A percentile compares a stretch with the other conserved stretches of the same genome.
Evolutionary conservation across 2,329 filamentous ascomycete genomes (phyloP).

Genomic region (Hypoxylon sp.): DNA sequence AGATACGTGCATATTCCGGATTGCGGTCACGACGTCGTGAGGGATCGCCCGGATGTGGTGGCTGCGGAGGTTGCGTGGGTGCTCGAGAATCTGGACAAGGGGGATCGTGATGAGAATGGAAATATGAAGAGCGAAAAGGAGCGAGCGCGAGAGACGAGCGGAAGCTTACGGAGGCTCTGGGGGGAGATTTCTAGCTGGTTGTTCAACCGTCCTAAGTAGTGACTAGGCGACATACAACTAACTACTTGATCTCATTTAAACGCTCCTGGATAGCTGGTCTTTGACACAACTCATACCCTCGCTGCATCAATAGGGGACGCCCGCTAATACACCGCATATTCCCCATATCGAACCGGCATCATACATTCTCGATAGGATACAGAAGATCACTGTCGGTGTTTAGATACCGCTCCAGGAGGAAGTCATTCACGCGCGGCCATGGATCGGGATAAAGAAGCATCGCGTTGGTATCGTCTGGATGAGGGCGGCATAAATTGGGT

Average conservation of each 20-base stretch:
- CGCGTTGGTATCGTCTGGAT: not conserved
- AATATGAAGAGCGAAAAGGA: conserved; percentile 2
- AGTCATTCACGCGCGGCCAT: not conserved
- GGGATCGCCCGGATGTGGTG: conserved; percentile 49
- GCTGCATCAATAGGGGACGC: not conserved
- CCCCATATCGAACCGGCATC: not conserved
- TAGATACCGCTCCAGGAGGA: no score
- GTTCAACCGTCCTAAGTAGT: not conserved
- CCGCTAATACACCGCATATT: not conserved
- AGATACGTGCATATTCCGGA: conserved; percentile 48
- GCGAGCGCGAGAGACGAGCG: not conserved
- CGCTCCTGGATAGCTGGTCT: not conserved
- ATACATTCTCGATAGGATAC: not conserved
- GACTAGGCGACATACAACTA: not conserved
- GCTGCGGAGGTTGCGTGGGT: conserved; percentile 51
- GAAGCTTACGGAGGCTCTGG: not conserved
- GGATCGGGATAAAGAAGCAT: not conserved
- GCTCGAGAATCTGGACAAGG: conserved; percentile 36
- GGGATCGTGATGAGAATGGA: conserved; percentile 4
- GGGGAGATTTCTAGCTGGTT: not conserved
- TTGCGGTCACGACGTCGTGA: conserved; percentile 51
- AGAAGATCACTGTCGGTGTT: not conserved
- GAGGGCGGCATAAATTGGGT: not conserved
- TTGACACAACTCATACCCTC: not conserved
- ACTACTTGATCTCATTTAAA: not conserved